Evolutionary conservation across 768 basidiomycete species (phyloP), one percentile per base, ranked within the genome.

Genomic region (Leucocoprinus leucothites): DNA sequence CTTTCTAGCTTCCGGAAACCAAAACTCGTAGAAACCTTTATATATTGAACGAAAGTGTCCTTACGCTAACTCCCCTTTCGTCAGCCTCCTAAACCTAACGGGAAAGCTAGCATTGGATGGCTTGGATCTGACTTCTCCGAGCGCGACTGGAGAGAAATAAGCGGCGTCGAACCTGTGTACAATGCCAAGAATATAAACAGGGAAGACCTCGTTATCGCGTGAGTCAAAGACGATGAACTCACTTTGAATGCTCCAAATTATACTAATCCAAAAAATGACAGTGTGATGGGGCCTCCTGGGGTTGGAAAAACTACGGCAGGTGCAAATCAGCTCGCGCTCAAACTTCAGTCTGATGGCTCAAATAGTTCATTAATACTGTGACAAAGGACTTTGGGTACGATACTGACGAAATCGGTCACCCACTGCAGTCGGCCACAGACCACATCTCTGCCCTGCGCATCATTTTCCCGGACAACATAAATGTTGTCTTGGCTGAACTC

Each of bases 401-500:
- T 3, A 35, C 18, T 9, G 19, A 13, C 13, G 24, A 36, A 3
- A 34, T 57, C 16, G 50, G 50, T 18, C 43, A 51, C 14, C 28
- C 35, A 11, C 38, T 57, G 9, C 22, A 26, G 13, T 57, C 56
- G 16, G 47, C n/a, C 31, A 57, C 56, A 28, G n/a, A 18, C 9
- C 2, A 40, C 1, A 24, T 57, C 1, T 24, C 41, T 5, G 35
- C 56, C 7, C 8, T 46, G 7, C 44, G 44, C 11, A 7, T 57
- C 18, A 22, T 3, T 8, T n/a, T 24, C 18, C 9, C 9, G 8
- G 50, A 52, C 9, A 18, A 24, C 18, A 21, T 19, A 16, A 11
- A 52, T 3, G 19, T 57, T 41, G 51, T 59, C 25, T 51, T 61
- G 16, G 60, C 58, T 48, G 60, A 61, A 25, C 53, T 58, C 1